Evolutionary conservation across 495 filamentous ascomycete species (phyloP).

Genomic region (Penicillium alfredii): DNA sequence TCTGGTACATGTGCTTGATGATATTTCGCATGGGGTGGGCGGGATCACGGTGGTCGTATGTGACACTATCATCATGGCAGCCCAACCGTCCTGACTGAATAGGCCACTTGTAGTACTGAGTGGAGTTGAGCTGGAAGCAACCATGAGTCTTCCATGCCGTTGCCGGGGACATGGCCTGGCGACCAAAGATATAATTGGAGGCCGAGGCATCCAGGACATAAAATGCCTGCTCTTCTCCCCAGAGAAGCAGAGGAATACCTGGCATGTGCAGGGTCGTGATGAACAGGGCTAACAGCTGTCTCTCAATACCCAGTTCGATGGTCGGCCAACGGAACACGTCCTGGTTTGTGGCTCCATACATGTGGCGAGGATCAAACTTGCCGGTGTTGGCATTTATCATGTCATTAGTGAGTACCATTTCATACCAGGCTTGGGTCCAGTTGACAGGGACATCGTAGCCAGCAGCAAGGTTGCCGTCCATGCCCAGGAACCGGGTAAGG

Average conservation of each 20-base stretch:
- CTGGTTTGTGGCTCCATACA: conserved; percentile 67
- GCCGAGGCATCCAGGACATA: conserved; percentile 65
- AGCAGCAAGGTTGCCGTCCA: conserved; percentile 57
- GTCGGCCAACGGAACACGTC: conserved; percentile 73
- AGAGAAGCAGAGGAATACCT: conserved; percentile 59
- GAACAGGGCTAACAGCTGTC: conserved; percentile 56
- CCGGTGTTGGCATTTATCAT: conserved; percentile 60
- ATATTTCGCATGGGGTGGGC: conserved; percentile 61
- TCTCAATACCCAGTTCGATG: conserved; percentile 56
- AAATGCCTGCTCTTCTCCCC: conserved; percentile 67
- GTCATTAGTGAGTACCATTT: conserved; percentile 59
- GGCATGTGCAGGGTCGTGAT: conserved; percentile 61
- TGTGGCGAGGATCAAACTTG: conserved; percentile 63
- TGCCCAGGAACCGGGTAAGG: conserved; percentile 58
- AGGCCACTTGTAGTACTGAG: conserved; percentile 56
- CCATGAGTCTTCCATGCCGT: conserved; percentile 66
- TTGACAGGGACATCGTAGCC: conserved; percentile 55
- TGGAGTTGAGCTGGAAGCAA: conserved; percentile 53
- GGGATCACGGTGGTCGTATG: conserved; percentile 64
- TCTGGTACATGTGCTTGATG: conserved; percentile 60
- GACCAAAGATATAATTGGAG: conserved; percentile 64
- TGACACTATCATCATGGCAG: conserved; percentile 53
- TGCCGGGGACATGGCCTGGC: conserved; percentile 59
- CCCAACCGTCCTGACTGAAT: conserved; percentile 49
- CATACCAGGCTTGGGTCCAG: conserved; percentile 58